A percentile compares a stretch with the other conserved stretches of the same genome.
phyloP scores from a whole-genome alignment of 75 land plant genomes.

The Isoetes taiwanensis region DNA sequence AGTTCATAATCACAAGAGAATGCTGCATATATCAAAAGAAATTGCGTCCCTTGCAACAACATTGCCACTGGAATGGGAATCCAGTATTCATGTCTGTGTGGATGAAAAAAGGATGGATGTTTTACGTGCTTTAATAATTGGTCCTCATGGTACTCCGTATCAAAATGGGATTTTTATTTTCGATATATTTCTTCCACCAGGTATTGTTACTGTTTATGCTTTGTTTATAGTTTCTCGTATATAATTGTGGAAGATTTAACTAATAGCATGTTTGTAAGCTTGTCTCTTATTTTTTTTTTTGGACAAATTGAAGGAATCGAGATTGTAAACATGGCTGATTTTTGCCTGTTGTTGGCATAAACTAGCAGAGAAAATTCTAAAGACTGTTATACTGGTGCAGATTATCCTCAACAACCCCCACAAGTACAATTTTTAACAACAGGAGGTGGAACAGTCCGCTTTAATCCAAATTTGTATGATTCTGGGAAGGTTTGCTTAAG shows the following conservation, averaged over 20 bases:
- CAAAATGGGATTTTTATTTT: constrained; percentile 34
- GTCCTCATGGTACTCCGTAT: constrained; percentile 30
- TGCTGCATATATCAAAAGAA: constrained; percentile 21
- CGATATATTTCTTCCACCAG: constrained; percentile 29
- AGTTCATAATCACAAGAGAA: constrained; percentile 19
- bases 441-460: constrained; percentile 35
- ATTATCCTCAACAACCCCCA: constrained; percentile 30
- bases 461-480: constrained; percentile 35
- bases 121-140: constrained; percentile 24
- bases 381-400: neutral
- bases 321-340: neutral
- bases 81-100: constrained; percentile 31
- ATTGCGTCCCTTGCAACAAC: constrained; percentile 16
- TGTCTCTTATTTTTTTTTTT: too few relatives aligned
- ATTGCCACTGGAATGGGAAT: constrained; percentile 34
- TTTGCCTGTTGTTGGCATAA: neutral
- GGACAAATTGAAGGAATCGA: too few relatives aligned
- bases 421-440: constrained; percentile 30
- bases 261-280: too few relatives aligned
- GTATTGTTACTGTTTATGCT: constrained; percentile 8
- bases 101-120: constrained; percentile 22
- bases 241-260: too few relatives aligned
- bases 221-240: neutral
- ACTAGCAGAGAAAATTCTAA: neutral
- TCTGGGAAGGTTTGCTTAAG: constrained; percentile 32